phyloP scores from a whole-genome alignment of 1,284 basidiomycete genomes.

The Schizophyllum amplum region DNA sequence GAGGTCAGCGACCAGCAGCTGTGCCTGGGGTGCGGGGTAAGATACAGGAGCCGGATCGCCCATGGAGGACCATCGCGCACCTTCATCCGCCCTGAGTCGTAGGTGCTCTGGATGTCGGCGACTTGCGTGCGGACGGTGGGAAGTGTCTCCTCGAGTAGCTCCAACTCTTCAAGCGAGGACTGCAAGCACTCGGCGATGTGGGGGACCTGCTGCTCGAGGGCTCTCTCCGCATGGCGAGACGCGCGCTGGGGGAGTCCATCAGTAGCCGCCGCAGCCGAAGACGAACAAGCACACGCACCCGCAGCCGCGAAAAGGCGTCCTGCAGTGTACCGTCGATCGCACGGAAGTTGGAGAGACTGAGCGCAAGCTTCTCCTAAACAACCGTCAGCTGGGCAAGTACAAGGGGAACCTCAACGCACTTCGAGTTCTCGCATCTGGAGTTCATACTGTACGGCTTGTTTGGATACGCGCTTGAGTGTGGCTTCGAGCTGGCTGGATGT shows the following conservation, averaged over 20 bases:
- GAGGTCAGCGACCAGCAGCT: conserved; percentile 48
- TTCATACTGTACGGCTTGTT: conserved; percentile 48
- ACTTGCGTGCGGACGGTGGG: conserved; percentile 55
- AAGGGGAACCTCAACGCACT: conserved; percentile 26
- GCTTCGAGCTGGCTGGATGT: conserved; percentile 33
- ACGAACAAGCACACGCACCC: conserved; percentile 29
- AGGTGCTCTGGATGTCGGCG: conserved; percentile 47
- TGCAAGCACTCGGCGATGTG: conserved; percentile 50
- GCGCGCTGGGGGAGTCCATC: conserved; percentile 37
- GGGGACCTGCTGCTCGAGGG: conserved; percentile 49
- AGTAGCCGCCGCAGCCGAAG: background rate
- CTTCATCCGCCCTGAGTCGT: conserved; percentile 63
- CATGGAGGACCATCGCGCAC: conserved; percentile 24
- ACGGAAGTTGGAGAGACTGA: conserved; percentile 62
- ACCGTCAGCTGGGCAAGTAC: conserved; percentile 6
- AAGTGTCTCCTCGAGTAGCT: conserved; percentile 41
- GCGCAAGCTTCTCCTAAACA: conserved; percentile 48
- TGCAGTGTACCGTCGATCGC: conserved; percentile 60
- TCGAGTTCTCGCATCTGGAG: conserved; percentile 63
- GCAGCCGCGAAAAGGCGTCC: conserved; percentile 48
- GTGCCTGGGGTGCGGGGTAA: conserved; percentile 34
- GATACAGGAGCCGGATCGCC: conserved; percentile 4
- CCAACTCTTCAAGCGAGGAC: conserved; percentile 43
- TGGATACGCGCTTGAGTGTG: conserved; percentile 38
- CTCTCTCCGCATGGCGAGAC: conserved; percentile 45